Evolutionary conservation across 1,139 yeast species (phyloP).

Genomic region (Kodamaea anthophila): DNA sequence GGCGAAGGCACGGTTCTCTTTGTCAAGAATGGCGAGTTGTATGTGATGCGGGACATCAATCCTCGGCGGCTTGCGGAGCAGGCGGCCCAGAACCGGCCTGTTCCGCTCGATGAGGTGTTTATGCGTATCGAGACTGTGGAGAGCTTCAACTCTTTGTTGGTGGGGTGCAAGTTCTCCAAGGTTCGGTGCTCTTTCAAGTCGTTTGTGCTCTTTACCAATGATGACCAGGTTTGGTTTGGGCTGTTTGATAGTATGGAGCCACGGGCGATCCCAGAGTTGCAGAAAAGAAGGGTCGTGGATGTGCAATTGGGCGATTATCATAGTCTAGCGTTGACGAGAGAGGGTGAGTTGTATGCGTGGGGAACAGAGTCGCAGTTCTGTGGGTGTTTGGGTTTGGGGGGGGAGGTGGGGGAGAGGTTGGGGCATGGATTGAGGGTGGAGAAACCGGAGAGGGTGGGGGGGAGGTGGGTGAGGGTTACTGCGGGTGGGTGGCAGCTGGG

Average conservation of each 20-base stretch:
- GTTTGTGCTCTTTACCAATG: slow-evolving; percentile 51
- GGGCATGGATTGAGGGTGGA: slow-evolving; percentile 20
- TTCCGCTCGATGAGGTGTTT: slow-evolving; percentile 8
- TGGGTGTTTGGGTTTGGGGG: slow-evolving; percentile 70
- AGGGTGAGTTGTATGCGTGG: slow-evolving; percentile 64
- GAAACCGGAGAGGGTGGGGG: slow-evolving; percentile 19
- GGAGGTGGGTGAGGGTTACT: slow-evolving; percentile 46
- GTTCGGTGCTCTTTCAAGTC: slow-evolving; percentile 44
- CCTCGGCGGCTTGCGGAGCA: slow-evolving; percentile 5
- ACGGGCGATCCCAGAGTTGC: slow-evolving; percentile 36
- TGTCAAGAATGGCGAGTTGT: slow-evolving; percentile 40
- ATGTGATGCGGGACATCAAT: slow-evolving; percentile 20
- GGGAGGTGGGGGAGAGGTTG: slow-evolving; percentile 3
- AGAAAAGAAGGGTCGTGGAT: slow-evolving; percentile 46
- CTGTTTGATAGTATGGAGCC: slow-evolving; percentile 14
- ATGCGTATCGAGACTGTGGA: slow-evolving; percentile 12
- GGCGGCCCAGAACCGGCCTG: slow-evolving; percentile 1
- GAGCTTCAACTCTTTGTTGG: slow-evolving; percentile 28
- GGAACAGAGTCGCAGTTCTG: slow-evolving; percentile 58
- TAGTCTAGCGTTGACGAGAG: slow-evolving; percentile 51
- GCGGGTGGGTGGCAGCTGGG: slow-evolving; percentile 86
- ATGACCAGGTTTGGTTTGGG: slow-evolving; percentile 46
- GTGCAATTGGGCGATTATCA: slow-evolving; percentile 75
- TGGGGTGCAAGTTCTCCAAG: slow-evolving; percentile 29
- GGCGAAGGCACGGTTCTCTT: slow-evolving; percentile 49